A percentile compares a stretch with the other conserved stretches of the same genome.
Conservation (phyloP, 192 early-diverging fungal genomes). For the Coemansia sp. region DNA sequence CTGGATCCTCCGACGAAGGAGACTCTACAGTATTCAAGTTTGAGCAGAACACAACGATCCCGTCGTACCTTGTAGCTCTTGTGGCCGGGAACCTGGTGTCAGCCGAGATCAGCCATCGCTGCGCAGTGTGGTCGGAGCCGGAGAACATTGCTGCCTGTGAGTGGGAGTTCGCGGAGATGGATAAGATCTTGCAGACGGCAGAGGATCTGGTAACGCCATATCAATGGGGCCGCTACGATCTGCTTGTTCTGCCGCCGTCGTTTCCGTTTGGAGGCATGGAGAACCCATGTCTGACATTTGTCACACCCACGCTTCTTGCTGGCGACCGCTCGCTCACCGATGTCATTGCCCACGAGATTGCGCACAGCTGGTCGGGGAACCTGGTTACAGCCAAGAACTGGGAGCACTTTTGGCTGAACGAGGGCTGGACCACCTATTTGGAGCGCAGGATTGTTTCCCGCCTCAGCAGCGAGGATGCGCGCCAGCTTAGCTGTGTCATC, state of each 20-base stretch:
- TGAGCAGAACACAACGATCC: constrained; percentile 85
- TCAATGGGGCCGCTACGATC: constrained; percentile 94
- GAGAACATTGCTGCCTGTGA: constrained; percentile 77
- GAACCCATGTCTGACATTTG: constrained; percentile 98
- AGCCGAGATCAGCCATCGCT: constrained; percentile 80
- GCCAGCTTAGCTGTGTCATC: constrained; percentile 85
- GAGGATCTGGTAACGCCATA: constrained; percentile 85
- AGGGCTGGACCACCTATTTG: constrained; percentile 93
- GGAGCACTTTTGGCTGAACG: constrained; percentile 91
- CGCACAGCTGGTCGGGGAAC: constrained; percentile 91
- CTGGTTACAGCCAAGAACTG: constrained; percentile 81
- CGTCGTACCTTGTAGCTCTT: constrained; percentile 93
- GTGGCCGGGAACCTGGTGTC: constrained; percentile 81
- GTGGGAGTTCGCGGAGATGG: constrained; percentile 88
- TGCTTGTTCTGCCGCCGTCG: constrained; percentile 83
- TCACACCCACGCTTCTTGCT: constrained; percentile 93
- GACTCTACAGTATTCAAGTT: constrained; percentile 72
- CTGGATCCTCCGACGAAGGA: constrained; percentile 59
- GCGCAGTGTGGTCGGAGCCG: constrained; percentile 94
- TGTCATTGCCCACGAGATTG: constrained; percentile 93
- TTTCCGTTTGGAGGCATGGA: constrained; percentile 96
- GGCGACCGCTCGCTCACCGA: constrained; percentile 92
- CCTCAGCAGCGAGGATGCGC: constrained; percentile 72
- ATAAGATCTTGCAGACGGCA: constrained; percentile 66
- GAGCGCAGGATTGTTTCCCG: constrained; percentile 88